A percentile compares a stretch with the other conserved stretches of the same genome.
phyloP scores from a whole-genome alignment of 495 filamentous ascomycete species.

The Penicillium desertorum region DNA sequence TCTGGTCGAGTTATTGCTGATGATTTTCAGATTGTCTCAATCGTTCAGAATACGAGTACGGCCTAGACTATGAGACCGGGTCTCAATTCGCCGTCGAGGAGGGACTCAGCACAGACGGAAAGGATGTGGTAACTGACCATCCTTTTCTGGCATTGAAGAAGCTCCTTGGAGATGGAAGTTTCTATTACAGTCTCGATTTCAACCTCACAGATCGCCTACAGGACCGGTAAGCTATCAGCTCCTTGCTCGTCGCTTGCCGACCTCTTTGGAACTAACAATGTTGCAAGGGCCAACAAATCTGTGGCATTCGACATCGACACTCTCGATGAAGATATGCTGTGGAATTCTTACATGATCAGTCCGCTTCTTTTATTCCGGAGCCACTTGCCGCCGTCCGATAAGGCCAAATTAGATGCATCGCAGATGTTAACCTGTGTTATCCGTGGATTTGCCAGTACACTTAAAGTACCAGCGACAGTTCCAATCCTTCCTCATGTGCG shows the following conservation, averaged over 20 bases:
- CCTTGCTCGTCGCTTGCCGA: neutral
- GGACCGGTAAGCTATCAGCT: constrained; percentile 62
- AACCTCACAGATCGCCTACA: constrained; percentile 93
- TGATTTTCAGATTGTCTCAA: constrained; percentile 70
- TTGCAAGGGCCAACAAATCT: constrained; percentile 44
- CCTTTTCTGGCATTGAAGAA: constrained; percentile 89
- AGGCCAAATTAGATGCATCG: constrained; percentile 72
- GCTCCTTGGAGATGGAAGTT: constrained; percentile 88
- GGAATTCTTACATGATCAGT: constrained; percentile 98
- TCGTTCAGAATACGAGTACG: constrained; percentile 74
- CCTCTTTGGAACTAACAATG: constrained; percentile 50
- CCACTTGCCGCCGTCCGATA: constrained; percentile 69
- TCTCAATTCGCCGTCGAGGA: constrained; percentile 51
- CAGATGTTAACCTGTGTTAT: constrained; percentile 92
- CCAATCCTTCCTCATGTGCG: constrained; percentile 45
- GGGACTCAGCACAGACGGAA: constrained; percentile 56
- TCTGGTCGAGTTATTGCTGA: constrained; percentile 6
- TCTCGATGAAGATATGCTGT: constrained; percentile 86
- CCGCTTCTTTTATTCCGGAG: constrained; percentile 87
- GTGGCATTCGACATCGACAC: constrained; percentile 75
- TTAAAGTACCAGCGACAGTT: constrained; percentile 72
- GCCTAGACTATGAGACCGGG: constrained; percentile 61
- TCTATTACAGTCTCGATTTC: constrained; percentile 97
- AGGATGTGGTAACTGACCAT: constrained; percentile 72
- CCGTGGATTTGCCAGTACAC: constrained; percentile 81